phyloP scores from a whole-genome alignment of 1,284 basidiomycete genomes.

The Polyporus tsugae region DNA sequence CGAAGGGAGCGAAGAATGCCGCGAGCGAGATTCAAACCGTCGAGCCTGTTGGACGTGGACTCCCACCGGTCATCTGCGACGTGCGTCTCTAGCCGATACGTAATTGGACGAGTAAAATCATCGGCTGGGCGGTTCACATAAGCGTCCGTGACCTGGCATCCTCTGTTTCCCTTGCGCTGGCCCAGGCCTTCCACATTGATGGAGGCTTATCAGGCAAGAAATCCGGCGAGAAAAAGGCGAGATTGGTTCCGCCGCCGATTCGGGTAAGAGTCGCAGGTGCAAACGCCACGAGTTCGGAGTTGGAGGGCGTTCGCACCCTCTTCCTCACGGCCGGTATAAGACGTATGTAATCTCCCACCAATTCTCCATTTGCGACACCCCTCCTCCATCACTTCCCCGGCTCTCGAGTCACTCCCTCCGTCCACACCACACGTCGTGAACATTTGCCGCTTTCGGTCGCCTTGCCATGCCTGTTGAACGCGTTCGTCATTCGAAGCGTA shows the following conservation, averaged over 20 bases:
- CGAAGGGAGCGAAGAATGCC: not conserved
- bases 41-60: conserved; percentile 14
- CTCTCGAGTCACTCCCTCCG: conserved; percentile 37
- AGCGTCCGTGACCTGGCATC: conserved; percentile 27
- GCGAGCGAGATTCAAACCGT: conserved; percentile 8
- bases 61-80: conserved; percentile 18
- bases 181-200: conserved; percentile 16
- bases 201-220: conserved; percentile 29
- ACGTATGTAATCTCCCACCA: conserved; percentile 41
- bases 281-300: conserved; percentile 37
- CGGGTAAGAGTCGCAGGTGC: conserved; percentile 26
- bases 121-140: conserved; percentile 22
- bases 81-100: conserved; percentile 23
- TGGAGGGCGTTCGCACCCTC: conserved; percentile 34
- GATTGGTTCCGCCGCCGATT: conserved; percentile 31
- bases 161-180: conserved; percentile 21
- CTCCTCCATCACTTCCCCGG: conserved; percentile 41
- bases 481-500: conserved; percentile 55
- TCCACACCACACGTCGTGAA: conserved; percentile 23
- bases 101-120: conserved; percentile 29
- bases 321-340: conserved; percentile 35
- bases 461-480: conserved; percentile 63
- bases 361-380: conserved; percentile 40
- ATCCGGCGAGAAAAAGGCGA: conserved; percentile 23
- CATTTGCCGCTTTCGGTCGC: conserved; percentile 32